Evolutionary conservation across 2,329 filamentous ascomycete genomes (phyloP).

Genomic region (Cladosporium velox): DNA sequence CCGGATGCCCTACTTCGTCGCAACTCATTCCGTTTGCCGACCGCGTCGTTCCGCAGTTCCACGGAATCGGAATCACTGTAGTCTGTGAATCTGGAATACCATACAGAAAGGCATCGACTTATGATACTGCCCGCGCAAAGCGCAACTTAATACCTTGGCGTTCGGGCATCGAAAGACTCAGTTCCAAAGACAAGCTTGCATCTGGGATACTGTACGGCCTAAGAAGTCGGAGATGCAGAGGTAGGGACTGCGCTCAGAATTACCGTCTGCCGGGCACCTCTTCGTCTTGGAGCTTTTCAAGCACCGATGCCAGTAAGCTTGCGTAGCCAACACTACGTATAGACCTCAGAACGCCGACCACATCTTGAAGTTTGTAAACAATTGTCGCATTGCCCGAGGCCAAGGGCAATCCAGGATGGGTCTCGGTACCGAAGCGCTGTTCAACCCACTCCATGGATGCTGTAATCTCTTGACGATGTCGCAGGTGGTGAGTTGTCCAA

Average conservation of each 20-base stretch:
- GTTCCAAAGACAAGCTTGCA: background rate
- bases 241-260: background rate
- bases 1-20: background rate
- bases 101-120: background rate
- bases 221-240: background rate
- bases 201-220: background rate
- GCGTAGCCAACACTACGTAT: background rate
- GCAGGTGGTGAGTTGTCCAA: conserved; percentile 2
- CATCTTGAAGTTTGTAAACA: background rate
- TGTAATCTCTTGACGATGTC: background rate
- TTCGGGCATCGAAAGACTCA: background rate
- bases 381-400: background rate
- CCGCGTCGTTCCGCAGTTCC: background rate
- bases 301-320: background rate
- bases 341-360: background rate
- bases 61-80: background rate
- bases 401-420: background rate
- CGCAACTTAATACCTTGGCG: background rate
- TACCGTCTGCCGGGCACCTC: background rate
- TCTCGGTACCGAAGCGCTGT: background rate
- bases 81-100: background rate
- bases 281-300: background rate
- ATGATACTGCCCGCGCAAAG: background rate
- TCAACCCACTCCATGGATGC: background rate
- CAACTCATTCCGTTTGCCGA: background rate